Evolutionary conservation across 305 asterid genomes (phyloP).

Genomic region (Solanum chacoense): DNA sequence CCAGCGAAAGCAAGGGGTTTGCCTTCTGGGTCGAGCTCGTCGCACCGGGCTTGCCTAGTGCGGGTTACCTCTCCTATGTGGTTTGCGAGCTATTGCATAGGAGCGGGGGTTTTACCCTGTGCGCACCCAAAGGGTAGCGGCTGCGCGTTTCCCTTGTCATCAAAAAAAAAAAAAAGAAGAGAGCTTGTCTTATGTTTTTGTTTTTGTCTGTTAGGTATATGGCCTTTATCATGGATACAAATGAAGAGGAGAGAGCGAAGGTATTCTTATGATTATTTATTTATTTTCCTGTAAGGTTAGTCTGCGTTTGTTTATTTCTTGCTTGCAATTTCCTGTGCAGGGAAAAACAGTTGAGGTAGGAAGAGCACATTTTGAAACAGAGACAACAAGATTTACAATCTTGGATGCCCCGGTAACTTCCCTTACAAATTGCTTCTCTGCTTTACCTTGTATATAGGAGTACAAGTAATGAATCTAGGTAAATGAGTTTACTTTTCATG

Average conservation of each 20-base stretch:
- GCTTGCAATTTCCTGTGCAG: constrained; percentile 17
- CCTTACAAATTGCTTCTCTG: neutral
- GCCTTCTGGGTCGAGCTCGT: no score
- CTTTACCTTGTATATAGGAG: neutral
- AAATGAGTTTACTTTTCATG: neutral
- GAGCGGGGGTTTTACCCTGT: no score
- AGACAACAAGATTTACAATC: constrained; percentile 82
- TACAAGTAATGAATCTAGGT: neutral
- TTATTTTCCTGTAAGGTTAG: neutral
- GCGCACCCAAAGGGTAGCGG: no score
- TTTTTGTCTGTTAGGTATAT: constrained; percentile 52
- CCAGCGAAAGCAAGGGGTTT: no score
- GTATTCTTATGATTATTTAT: constrained; percentile 17
- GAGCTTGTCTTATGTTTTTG: neutral
- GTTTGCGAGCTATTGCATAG: no score
- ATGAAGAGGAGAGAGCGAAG: constrained; percentile 95
- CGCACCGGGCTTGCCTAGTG: no score
- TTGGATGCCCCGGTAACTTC: constrained; percentile 91
- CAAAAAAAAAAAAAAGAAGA: neutral
- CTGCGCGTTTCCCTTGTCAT: no score
- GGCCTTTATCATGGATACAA: constrained; percentile 99
- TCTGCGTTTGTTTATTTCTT: neutral
- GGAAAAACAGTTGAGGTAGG: constrained; percentile 99
- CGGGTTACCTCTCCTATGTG: no score
- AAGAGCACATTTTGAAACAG: constrained; percentile 94